Base-by-base conservation (phyloP, 2,329 filamentous ascomycete species). In the Cordyceps fumosorosea region DNA sequence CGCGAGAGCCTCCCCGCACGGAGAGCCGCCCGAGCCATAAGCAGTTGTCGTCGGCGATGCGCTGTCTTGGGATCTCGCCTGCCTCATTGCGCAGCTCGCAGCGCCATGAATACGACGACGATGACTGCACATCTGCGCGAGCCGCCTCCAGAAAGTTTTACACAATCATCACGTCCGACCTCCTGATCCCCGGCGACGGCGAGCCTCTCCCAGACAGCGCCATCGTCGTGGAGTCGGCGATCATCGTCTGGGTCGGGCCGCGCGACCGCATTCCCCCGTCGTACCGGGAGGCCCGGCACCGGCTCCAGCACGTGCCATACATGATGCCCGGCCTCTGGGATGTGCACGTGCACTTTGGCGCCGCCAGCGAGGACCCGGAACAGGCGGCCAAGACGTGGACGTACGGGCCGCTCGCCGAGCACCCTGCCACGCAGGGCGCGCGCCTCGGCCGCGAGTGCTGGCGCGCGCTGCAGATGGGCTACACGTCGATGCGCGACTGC, bases 251-350 rank as follows among this genome's bases (percentile, higher is more conserved):
- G 75, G 69, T 77, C 47, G 75, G 76, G 54, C 42, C 69, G 1
- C 65, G 70, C 26, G 56, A 66, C 44, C 53, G 67, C 16, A 47
- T 77, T 5, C 72, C 71, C 0, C 52, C 64, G 2, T 66, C 69
- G 10, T 76, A 75, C 67, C 69, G 67, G 6, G 62, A 67, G 6
- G 66, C 63, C 2, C 63, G 69, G 3, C 69, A 73, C 62, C 67
- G 66, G 42, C 61, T 53, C 66, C 66, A 66, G 64, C 52, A 56
- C 22, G 76, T 81, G 16, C 74, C 75, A 0, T 74, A 78, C 11
- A 66, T 81, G 10, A 77, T 83, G 71, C 80, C 81, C 0, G 81
- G 81, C 2, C 73, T 84, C 24, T 83, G 80, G 80, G 81, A 84
- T 62, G 78, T 75, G 64, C 81, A 83, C 67, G 73, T 76, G 0